Evolutionary conservation across 306 rosid species (phyloP).

Genomic region (Abrus pulchellus): DNA sequence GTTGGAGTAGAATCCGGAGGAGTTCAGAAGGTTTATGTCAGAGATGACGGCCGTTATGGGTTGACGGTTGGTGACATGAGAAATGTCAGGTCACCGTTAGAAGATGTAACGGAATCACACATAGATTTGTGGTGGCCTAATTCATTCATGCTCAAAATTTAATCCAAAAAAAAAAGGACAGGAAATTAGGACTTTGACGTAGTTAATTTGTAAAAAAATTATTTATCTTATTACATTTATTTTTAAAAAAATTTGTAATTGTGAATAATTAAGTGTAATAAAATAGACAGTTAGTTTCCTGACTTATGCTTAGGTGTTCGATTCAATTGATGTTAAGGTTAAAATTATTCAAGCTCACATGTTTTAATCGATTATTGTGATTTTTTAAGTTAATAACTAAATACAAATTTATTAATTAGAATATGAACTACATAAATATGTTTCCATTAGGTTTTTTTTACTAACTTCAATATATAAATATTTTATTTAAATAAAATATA

Average conservation of each 20-base stretch:
- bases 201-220: background rate
- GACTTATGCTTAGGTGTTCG: too few species aligned
- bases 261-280: background rate
- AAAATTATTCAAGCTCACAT: too few species aligned
- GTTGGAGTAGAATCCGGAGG: conserved; percentile 55
- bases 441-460: too few species aligned
- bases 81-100: conserved; percentile 58
- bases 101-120: conserved; percentile 50
- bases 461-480: too few species aligned
- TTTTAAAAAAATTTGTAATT: conserved; percentile 1
- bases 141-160: conserved; percentile 31
- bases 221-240: background rate
- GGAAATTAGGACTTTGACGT: background rate
- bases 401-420: too few species aligned
- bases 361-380: too few species aligned
- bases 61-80: conserved; percentile 71
- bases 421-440: too few species aligned
- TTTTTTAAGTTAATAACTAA: too few species aligned
- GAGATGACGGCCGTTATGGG: conserved; percentile 54
- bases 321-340: too few species aligned
- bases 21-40: conserved; percentile 58
- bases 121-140: conserved; percentile 60
- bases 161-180: background rate
- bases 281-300: background rate
- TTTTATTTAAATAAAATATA: too few species aligned